Conservation (phyloP, 225 moss, liverwort and hornwort species). For the Polytrichum commune region DNA sequence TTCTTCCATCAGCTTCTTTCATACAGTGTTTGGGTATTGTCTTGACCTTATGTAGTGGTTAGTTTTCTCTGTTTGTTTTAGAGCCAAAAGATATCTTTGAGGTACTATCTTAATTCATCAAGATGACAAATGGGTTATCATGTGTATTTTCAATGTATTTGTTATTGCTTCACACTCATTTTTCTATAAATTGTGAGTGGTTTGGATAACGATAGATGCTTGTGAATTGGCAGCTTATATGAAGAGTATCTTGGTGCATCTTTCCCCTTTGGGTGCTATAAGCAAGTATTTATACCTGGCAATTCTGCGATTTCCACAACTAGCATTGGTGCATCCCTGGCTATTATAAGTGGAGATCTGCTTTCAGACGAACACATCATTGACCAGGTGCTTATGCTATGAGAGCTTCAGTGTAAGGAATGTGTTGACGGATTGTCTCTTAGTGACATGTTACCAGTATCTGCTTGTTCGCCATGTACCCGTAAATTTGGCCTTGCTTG, state of each 20-base stretch:
- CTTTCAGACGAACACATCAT: conserved; percentile 91
- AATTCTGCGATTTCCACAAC: conserved; percentile 62
- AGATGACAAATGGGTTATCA: no score
- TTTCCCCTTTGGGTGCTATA: conserved; percentile 92
- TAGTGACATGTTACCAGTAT: background rate
- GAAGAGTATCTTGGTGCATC: conserved; percentile 94
- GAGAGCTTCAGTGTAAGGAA: background rate
- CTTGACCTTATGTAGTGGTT: background rate
- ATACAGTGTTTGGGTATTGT: conserved; percentile 71
- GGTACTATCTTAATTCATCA: no score
- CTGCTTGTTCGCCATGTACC: background rate
- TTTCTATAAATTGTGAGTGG: no score
- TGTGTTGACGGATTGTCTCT: background rate
- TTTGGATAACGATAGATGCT: background rate
- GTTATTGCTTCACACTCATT: no score
- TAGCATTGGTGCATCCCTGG: conserved; percentile 75
- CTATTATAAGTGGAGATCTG: conserved; percentile 73
- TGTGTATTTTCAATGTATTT: no score
- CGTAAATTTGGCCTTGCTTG: no score
- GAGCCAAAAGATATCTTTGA: no score
- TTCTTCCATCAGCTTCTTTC: conserved; percentile 76
- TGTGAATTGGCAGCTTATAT: conserved; percentile 56
- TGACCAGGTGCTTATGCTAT: conserved; percentile 67
- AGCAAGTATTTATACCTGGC: conserved; percentile 91
- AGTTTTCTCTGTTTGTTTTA: no score